Evolutionary conservation across 495 filamentous ascomycete species (phyloP).

Genomic region (Daldinia childiae): DNA sequence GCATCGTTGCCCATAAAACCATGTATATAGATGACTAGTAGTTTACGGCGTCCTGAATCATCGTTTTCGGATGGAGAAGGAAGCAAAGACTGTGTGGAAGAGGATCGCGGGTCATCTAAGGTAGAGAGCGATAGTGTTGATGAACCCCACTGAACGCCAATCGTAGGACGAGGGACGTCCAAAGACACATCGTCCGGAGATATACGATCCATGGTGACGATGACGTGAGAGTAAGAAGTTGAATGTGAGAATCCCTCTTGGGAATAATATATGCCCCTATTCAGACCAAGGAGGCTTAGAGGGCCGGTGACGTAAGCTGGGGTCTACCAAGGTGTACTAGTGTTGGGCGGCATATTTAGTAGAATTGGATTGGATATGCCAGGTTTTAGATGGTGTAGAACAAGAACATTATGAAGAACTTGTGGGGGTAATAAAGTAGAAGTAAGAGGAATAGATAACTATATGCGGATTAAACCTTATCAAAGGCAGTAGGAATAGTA

Average conservation of each 20-base stretch:
- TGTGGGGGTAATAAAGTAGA: not conserved
- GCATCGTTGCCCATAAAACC: slow-evolving; percentile 93
- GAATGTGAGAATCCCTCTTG: not conserved
- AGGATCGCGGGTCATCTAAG: slow-evolving; percentile 64
- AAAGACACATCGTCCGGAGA: slow-evolving; percentile 14
- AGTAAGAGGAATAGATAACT: not conserved
- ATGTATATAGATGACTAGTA: slow-evolving; percentile 88
- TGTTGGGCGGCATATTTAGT: not conserved
- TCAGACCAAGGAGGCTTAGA: slow-evolving; percentile 3
- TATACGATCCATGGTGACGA: slow-evolving; percentile 20
- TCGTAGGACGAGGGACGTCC: slow-evolving; percentile 3
- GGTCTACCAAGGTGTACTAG: not conserved
- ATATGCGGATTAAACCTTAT: not conserved
- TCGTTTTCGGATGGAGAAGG: slow-evolving; percentile 56
- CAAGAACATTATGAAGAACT: not conserved
- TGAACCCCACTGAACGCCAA: not conserved
- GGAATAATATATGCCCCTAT: not conserved
- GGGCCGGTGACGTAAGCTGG: slow-evolving; percentile 30
- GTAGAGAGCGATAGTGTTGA: slow-evolving; percentile 6
- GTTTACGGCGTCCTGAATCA: slow-evolving; percentile 60
- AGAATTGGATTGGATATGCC: not conserved
- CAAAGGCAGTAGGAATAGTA: no score
- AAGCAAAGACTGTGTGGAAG: slow-evolving; percentile 70
- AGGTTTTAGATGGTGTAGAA: not conserved
- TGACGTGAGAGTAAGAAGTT: slow-evolving; percentile 1